These are phyloP conservation scores for Fraxinus dipetala DNA, from an alignment of 305 asterid species.

Conservation along the genomic window DNA sequence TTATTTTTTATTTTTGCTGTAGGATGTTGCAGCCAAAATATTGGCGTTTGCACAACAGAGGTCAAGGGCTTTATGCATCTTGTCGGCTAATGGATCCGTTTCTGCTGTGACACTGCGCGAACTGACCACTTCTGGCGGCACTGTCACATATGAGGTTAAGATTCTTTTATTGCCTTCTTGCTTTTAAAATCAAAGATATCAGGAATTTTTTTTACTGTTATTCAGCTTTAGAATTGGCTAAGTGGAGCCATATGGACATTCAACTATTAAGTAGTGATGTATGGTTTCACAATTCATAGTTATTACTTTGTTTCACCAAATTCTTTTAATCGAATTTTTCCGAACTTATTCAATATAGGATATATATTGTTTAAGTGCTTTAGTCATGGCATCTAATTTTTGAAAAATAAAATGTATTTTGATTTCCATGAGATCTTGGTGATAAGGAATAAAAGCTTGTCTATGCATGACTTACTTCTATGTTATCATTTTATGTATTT, in stretches of 20 bases:
- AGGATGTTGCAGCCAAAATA: conserved; percentile 51
- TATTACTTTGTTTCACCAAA: neutral
- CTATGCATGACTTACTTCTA: neutral
- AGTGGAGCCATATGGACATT: neutral
- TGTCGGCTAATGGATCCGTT: conserved; percentile 45
- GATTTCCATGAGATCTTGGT: neutral
- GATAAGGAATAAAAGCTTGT: neutral
- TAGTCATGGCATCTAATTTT: neutral
- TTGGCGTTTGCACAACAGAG: conserved; percentile 44
- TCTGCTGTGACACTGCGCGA: conserved; percentile 39
- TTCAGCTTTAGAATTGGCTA: neutral
- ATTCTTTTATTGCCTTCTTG: neutral
- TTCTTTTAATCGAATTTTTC: neutral
- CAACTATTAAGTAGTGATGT: neutral
- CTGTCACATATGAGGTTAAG: conserved; percentile 48
- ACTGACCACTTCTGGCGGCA: conserved; percentile 31
- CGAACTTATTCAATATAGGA: neutral
- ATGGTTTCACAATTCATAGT: neutral
- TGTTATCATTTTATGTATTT: neutral
- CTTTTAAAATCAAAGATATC: neutral
- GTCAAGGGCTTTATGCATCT: conserved; percentile 47
- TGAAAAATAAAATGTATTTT: neutral
- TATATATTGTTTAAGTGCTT: neutral
- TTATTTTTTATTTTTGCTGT: neutral
- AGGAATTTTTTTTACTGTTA: neutral